Evolutionary conservation across 495 filamentous ascomycete species (phyloP), one percentile per base, ranked within the genome.

Genomic region (Astrothelium macrocarpum): DNA sequence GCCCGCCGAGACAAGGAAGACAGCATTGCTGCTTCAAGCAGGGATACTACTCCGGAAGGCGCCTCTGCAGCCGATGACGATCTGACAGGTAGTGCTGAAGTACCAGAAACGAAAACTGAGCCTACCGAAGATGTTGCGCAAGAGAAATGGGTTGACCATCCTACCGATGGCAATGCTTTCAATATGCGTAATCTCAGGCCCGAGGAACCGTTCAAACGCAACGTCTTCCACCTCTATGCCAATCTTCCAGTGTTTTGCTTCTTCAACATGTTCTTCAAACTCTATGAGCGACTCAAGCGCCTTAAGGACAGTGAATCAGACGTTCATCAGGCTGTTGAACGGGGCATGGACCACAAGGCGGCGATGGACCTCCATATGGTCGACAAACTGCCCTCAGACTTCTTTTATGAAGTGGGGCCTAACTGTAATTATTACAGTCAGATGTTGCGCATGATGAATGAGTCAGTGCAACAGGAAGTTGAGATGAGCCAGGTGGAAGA

Each of bases 161-260:
- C 83, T 18, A 74, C 70, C 5, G 73, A 77, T 62, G 81, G 80
- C 46, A 82, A 82, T 66, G 75, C 77, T 64, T 74, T 78, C 62
- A 73, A 68, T 23, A 81, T 85, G 68, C 84, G 80, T 29, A 83
- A 90, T 70, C 80, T 87, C 68, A 87, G 85, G 29, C 83, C 90
- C 9, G 90, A 96, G 58, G 85, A 90, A 56, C 86, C 90, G 28
- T 95, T 90, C 77, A 80, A 81, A 67, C 88, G 94, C 63, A 81
- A 84, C 10, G 81, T 78, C 65, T 96, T 88, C 78, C 90, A 91
- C 65, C 81, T 97, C 69, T 99, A 92, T 76, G 87, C 85, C 71
- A 97, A 95, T 72, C 81, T 90, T 64, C 87, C 87, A 53, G 89
- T 99, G 49, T 93, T 88, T 69, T 90, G 90, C 76, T 96, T 99